Percentiles rank a stretch among this genome's conserved stretches.
phyloP scores from a whole-genome alignment of 306 rosid genomes.

The Adenanthera pavonina region DNA sequence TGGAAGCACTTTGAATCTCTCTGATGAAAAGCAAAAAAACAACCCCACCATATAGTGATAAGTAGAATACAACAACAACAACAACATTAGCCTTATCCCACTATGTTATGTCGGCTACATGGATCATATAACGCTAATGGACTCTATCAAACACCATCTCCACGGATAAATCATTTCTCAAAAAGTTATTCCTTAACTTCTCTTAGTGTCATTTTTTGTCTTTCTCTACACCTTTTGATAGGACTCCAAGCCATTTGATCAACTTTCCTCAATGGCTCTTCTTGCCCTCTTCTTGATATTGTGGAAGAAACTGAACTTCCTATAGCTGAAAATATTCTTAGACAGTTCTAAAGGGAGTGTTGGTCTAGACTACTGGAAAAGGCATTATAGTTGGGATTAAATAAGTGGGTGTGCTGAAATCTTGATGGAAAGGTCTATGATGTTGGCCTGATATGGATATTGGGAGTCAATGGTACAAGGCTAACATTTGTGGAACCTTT shows the following conservation, averaged over 20 bases:
- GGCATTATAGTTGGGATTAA: slow-evolving; percentile 5
- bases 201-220: too few relatives aligned
- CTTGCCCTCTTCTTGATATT: not conserved
- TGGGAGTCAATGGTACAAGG: not conserved
- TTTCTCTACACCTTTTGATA: too few relatives aligned
- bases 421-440: not conserved
- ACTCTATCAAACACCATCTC: too few relatives aligned
- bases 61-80: not conserved
- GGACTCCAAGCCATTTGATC: too few relatives aligned
- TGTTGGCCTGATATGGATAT: not conserved
- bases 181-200: too few relatives aligned
- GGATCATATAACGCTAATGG: too few relatives aligned
- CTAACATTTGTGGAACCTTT: not conserved
- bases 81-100: too few relatives aligned
- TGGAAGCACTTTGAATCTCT: not conserved
- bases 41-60: not conserved
- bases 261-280: too few relatives aligned
- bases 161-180: too few relatives aligned
- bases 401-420: not conserved
- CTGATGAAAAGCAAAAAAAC: not conserved
- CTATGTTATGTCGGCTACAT: too few relatives aligned
- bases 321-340: not conserved
- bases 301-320: slow-evolving; percentile 9
- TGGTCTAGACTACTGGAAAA: not conserved
- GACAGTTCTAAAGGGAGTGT: not conserved